Percentiles rank a stretch among this genome's conserved stretches.
Conservation (phyloP, 2,329 filamentous ascomycete species). For the Aspergillus vadensis region DNA sequence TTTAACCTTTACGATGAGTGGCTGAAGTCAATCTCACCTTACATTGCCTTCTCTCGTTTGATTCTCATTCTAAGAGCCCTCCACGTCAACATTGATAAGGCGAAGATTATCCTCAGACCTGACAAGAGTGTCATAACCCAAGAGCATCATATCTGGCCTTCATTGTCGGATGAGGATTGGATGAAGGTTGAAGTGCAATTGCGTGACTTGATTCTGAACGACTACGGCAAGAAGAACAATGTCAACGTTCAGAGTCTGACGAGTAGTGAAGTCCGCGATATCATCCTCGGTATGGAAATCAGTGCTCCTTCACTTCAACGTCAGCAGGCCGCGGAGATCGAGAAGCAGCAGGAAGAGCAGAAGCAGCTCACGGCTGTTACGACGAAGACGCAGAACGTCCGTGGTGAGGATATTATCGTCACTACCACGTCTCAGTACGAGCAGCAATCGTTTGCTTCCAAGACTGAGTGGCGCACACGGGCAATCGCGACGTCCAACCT, state of each 20-base stretch:
- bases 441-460: slow-evolving; percentile 95
- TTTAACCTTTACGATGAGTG: slow-evolving; percentile 99
- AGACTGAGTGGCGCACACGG: slow-evolving; percentile 97
- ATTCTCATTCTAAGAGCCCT: slow-evolving; percentile 91
- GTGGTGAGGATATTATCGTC: slow-evolving; percentile 96
- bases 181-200: slow-evolving; percentile 98
- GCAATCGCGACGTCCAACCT: slow-evolving; percentile 96
- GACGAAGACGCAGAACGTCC: slow-evolving; percentile 96
- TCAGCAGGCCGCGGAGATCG: slow-evolving; percentile 96
- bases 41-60: slow-evolving; percentile 95
- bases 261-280: slow-evolving; percentile 94
- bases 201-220: slow-evolving; percentile 92
- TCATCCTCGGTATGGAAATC: slow-evolving; percentile 99
- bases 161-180: slow-evolving; percentile 93
- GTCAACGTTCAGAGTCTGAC: slow-evolving; percentile 97
- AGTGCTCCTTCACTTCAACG: slow-evolving; percentile 96
- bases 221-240: slow-evolving; percentile 99
- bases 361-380: slow-evolving; percentile 95
- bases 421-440: slow-evolving; percentile 98
- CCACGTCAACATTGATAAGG: slow-evolving; percentile 98
- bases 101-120: slow-evolving; percentile 88
- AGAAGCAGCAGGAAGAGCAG: slow-evolving; percentile 98
- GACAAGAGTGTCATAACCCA: slow-evolving; percentile 99
- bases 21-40: slow-evolving; percentile 97
- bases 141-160: slow-evolving; percentile 98